Evolutionary conservation across 352 stramenopile species (phyloP), one percentile per base, ranked within the genome.

Genomic region (Elongisporangium undulatum): DNA sequence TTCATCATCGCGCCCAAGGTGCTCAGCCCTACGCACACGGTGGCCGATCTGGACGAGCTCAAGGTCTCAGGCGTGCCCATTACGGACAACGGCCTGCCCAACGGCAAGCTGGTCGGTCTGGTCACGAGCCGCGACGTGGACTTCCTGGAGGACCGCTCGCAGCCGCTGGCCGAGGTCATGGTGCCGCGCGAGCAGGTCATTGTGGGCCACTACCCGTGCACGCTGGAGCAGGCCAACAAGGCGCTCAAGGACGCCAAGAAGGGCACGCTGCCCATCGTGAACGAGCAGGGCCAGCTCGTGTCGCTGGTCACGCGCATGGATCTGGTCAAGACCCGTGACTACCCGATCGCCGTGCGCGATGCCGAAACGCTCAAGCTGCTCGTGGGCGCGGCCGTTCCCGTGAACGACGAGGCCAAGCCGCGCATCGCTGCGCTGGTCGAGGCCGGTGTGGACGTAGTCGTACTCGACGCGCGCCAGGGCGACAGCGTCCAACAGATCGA

Each of bases 1-100:
- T 99, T 99, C 81, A 99, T 99, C 72, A 90, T 95, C 45, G 92
- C 98, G 71, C 97, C 97, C n/a, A 90, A 98, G 59, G 98, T 97
- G 68, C 77, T 99, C 22, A 93, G 82, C 23, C 94, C 96, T 2
- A 75, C 88, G 34, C 67, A 94, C 72, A 99, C 96, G 7, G 83
- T 99, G 22, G 86, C 72, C 6, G 93, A 99, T 70, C 87, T 99
- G 17, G 82, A 98, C 58, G 26, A 77, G 52, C 89, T 98, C 51
- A 99, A 99, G 70, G 82, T 89, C 39, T 98, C 94, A 13, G 97
- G 97, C 29, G 98, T 99, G 59, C 97, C 97, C 16, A 98, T 99
- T 62, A 99, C 97, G 10, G 87, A 96, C 54, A 85, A 97, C 70
- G 97, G 97, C 50, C 87, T 94, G 54, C 92, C 98, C 45, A 96